A percentile compares a stretch with the other conserved stretches of the same genome.
Conservation (phyloP, 768 basidiomycete species). For the Imleria badia region DNA sequence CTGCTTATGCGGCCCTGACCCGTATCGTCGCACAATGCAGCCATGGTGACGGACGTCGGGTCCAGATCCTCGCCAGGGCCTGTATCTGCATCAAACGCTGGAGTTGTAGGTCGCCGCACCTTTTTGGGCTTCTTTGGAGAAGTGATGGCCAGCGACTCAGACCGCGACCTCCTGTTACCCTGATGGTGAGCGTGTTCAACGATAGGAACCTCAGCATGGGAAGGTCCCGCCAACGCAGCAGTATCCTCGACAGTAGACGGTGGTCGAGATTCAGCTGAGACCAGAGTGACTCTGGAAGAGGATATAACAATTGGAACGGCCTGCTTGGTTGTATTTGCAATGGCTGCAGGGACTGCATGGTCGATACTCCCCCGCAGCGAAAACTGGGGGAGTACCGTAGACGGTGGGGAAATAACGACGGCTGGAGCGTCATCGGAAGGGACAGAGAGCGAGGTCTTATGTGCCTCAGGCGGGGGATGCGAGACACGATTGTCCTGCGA, state of each 20-base stretch:
- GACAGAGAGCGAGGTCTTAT: background rate
- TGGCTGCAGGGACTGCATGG: background rate
- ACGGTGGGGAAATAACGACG: background rate
- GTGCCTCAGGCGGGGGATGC: conserved; percentile 7
- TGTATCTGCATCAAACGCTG: conserved; percentile 56
- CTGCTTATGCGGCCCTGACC: conserved; percentile 79
- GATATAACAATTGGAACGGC: conserved; percentile 20
- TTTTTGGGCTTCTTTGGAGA: conserved; percentile 36
- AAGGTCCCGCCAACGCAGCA: background rate
- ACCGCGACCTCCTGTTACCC: conserved; percentile 21
- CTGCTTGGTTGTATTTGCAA: conserved; percentile 1
- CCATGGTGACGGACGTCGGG: conserved; percentile 84
- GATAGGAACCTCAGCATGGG: conserved; percentile 19
- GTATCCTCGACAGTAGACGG: background rate
- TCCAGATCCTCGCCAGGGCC: conserved; percentile 77
- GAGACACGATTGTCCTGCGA: conserved; percentile 15
- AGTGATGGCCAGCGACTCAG: conserved; percentile 14
- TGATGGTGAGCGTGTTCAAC: conserved; percentile 8
- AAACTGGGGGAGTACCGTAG: conserved; percentile 5
- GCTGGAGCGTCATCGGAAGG: background rate
- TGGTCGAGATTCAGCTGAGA: background rate
- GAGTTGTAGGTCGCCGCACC: conserved; percentile 46
- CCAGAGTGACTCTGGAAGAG: conserved; percentile 15
- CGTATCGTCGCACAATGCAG: conserved; percentile 70
- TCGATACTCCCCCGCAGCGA: conserved; percentile 5